Evolutionary conservation across 2,329 filamentous ascomycete genomes (phyloP).

Genomic region (Aspergillus hortae): DNA sequence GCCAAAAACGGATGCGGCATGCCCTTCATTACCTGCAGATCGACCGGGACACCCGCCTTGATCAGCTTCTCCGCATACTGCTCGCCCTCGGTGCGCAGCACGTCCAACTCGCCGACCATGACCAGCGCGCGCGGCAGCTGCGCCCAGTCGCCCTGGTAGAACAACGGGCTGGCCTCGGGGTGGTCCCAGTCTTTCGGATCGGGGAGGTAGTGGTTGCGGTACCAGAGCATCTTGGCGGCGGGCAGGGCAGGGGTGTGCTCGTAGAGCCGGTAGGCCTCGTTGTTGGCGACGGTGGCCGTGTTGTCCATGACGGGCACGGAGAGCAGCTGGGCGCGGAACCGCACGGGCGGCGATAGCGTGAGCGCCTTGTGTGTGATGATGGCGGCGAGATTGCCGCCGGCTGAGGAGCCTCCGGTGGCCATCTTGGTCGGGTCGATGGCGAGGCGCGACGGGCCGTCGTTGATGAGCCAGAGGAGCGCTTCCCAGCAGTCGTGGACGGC

Average conservation of each 20-base stretch:
- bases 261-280: slow-evolving; percentile 49
- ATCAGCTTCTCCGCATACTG: slow-evolving; percentile 49
- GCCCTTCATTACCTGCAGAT: slow-evolving; percentile 51
- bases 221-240: slow-evolving; percentile 59
- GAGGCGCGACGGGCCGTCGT: slow-evolving; percentile 33
- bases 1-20: slow-evolving; percentile 59
- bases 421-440: slow-evolving; percentile 44
- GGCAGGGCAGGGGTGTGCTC: slow-evolving; percentile 52
- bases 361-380: slow-evolving; percentile 52
- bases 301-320: slow-evolving; percentile 59
- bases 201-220: slow-evolving; percentile 56
- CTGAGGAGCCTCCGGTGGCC: slow-evolving; percentile 51
- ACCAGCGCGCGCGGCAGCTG: slow-evolving; percentile 50
- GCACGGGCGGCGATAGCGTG: slow-evolving; percentile 34
- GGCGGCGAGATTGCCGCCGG: slow-evolving; percentile 52
- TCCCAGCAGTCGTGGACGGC: slow-evolving; percentile 58
- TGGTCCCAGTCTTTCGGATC: slow-evolving; percentile 44
- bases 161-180: slow-evolving; percentile 53
- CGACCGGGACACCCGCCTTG: slow-evolving; percentile 46
- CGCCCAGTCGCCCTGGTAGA: slow-evolving; percentile 50
- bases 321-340: slow-evolving; percentile 50
- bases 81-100: slow-evolving; percentile 54
- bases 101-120: slow-evolving; percentile 55
- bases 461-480: slow-evolving; percentile 48
- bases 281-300: slow-evolving; percentile 47